Percentiles rank a stretch among this genome's conserved stretches.
Conservation (phyloP, 2,329 filamentous ascomycete genomes). For the Aspergillus vadensis region DNA sequence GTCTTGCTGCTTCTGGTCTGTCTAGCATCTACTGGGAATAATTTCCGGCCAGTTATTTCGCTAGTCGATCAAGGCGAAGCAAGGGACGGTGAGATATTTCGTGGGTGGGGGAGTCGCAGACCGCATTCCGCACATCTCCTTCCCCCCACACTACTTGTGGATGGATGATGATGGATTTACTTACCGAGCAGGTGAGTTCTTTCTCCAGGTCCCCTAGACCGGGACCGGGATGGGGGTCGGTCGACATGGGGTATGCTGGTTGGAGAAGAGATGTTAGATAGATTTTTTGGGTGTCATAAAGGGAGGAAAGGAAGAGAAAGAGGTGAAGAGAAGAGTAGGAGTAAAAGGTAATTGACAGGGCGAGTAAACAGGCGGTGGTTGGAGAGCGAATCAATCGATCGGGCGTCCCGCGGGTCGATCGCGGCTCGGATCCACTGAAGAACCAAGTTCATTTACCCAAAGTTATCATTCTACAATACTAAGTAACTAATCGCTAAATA, state of each 20-base stretch:
- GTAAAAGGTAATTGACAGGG: neutral
- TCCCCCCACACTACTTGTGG: neutral
- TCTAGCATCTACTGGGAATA: no score
- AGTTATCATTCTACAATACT: neutral
- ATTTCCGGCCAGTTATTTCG: neutral
- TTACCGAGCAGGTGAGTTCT: slow-evolving; percentile 92
- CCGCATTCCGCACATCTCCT: slow-evolving; percentile 7
- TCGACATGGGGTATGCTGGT: slow-evolving; percentile 21
- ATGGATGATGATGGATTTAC: slow-evolving; percentile 38
- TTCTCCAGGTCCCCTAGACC: slow-evolving; percentile 74
- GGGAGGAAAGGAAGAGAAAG: slow-evolving; percentile 1
- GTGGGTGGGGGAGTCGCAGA: neutral
- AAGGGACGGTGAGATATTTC: neutral
- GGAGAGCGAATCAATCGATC: slow-evolving; percentile 1
- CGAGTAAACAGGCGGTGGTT: slow-evolving; percentile 3
- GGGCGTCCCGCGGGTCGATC: slow-evolving; percentile 2
- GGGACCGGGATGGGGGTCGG: slow-evolving; percentile 23
- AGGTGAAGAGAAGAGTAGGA: slow-evolving; percentile 6
- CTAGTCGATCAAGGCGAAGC: neutral
- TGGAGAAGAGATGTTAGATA: neutral
- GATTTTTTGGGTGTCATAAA: neutral
- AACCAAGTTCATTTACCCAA: neutral
- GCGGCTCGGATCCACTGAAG: neutral
- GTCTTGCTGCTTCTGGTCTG: neutral
- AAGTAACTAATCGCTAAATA: neutral